phyloP scores from a whole-genome alignment of 2,329 filamentous ascomycete species.

The Ophiostoma ips region DNA sequence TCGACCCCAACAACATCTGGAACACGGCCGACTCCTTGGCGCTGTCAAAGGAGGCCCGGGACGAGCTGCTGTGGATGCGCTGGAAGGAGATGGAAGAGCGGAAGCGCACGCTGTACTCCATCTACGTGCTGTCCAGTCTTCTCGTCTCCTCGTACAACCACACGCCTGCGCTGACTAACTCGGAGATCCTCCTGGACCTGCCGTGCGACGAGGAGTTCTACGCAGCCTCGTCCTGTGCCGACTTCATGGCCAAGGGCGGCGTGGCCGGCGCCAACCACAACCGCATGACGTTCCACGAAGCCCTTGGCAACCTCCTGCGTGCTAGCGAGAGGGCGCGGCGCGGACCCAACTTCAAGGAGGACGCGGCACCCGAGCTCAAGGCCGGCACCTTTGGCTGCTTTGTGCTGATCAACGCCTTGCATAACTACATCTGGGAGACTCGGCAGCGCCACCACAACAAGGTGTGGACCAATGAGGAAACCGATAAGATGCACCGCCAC shows the following conservation, averaged over 20 bases:
- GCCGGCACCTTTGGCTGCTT: conserved; percentile 89
- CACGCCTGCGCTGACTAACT: conserved; percentile 80
- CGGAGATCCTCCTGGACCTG: conserved; percentile 76
- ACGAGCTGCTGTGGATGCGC: conserved; percentile 67
- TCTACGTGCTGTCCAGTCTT: conserved; percentile 84
- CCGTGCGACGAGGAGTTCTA: conserved; percentile 91
- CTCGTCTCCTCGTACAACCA: conserved; percentile 90
- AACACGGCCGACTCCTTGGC: conserved; percentile 18
- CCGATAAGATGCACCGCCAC: conserved; percentile 88
- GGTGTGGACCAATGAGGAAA: conserved; percentile 82
- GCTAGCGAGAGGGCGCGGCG: conserved; percentile 44
- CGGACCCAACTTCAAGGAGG: conserved; percentile 32
- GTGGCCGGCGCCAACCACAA: conserved; percentile 53
- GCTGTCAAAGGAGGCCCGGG: conserved; percentile 28
- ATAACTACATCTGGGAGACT: conserved; percentile 98
- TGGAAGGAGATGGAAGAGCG: conserved; percentile 86
- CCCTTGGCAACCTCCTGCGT: conserved; percentile 66
- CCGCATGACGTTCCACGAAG: conserved; percentile 64
- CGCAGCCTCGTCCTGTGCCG: conserved; percentile 66
- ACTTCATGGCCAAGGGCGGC: conserved; percentile 68
- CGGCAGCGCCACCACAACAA: conserved; percentile 78
- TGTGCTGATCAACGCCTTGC: conserved; percentile 81
- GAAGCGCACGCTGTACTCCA: conserved; percentile 80
- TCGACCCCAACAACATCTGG: conserved; percentile 28
- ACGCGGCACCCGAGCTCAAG: conserved; percentile 46